phyloP scores from a whole-genome alignment of 2,329 filamentous ascomycete species.

The Lomentospora prolificans region DNA sequence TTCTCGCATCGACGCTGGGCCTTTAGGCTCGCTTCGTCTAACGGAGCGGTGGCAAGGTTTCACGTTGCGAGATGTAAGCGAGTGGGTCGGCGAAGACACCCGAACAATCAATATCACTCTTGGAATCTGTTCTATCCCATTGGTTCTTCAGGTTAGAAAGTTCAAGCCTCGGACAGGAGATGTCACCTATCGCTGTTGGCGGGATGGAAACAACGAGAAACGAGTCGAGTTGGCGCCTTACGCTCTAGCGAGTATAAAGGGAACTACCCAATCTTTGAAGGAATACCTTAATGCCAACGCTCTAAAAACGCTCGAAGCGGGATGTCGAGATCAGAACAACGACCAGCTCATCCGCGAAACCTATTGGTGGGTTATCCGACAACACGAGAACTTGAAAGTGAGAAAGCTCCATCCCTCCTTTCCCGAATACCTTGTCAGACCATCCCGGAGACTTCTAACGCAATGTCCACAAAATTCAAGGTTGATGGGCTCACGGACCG shows the following conservation, averaged over 20 bases:
- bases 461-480: not conserved
- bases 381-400: conserved; percentile 17
- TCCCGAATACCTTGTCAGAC: not conserved
- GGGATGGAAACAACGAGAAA: conserved; percentile 18
- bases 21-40: conserved; percentile 27
- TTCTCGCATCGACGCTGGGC: conserved; percentile 23
- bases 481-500: not conserved
- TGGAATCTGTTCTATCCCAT: conserved; percentile 24
- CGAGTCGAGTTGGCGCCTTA: conserved; percentile 26
- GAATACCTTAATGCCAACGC: conserved; percentile 24
- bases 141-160: conserved; percentile 29
- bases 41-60: conserved; percentile 33
- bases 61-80: conserved; percentile 29
- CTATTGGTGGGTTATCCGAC: conserved; percentile 14
- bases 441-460: not conserved
- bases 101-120: conserved; percentile 28
- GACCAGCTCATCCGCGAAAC: conserved; percentile 10
- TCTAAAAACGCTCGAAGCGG: conserved; percentile 18
- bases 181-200: conserved; percentile 27
- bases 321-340: conserved; percentile 11
- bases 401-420: not conserved
- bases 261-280: conserved; percentile 23
- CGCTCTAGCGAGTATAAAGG: conserved; percentile 28
- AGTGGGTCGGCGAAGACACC: conserved; percentile 19
- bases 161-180: conserved; percentile 30